phyloP scores from a whole-genome alignment of 495 filamentous ascomycete species.

The Hypoxylon fragiforme region DNA sequence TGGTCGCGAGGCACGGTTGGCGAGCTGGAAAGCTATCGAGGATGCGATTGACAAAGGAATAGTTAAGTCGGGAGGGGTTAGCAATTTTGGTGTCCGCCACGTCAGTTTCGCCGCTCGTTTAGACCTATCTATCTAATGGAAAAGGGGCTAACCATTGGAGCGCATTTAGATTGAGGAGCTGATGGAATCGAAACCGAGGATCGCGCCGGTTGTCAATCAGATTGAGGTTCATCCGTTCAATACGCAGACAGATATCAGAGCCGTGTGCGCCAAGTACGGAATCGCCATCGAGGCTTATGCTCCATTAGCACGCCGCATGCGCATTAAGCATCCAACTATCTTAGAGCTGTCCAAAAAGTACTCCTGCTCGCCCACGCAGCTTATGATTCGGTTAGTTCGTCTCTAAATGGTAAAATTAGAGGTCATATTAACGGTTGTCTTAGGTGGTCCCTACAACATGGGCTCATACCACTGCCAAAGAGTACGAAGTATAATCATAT shows the following conservation, averaged over 20 bases:
- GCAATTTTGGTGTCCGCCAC: slow-evolving; percentile 70
- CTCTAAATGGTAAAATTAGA: background rate
- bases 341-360: slow-evolving; percentile 59
- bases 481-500: slow-evolving; percentile 66
- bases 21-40: slow-evolving; percentile 67
- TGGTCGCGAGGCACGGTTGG: slow-evolving; percentile 59
- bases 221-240: slow-evolving; percentile 74
- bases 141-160: background rate
- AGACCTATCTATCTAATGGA: background rate
- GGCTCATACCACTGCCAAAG: slow-evolving; percentile 75
- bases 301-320: slow-evolving; percentile 60
- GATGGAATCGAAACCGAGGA: slow-evolving; percentile 53
- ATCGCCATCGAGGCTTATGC: slow-evolving; percentile 68
- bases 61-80: slow-evolving; percentile 63
- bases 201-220: slow-evolving; percentile 65
- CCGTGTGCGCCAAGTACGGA: slow-evolving; percentile 55
- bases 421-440: background rate
- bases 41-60: slow-evolving; percentile 65
- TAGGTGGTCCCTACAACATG: slow-evolving; percentile 70
- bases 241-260: slow-evolving; percentile 58
- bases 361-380: slow-evolving; percentile 60
- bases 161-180: slow-evolving; percentile 61
- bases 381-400: slow-evolving; percentile 55
- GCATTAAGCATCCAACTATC: slow-evolving; percentile 59
- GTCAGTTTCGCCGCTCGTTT: slow-evolving; percentile 39